Conservation (phyloP, 2,329 filamentous ascomycete species). For the Aspergillus amoenus region DNA sequence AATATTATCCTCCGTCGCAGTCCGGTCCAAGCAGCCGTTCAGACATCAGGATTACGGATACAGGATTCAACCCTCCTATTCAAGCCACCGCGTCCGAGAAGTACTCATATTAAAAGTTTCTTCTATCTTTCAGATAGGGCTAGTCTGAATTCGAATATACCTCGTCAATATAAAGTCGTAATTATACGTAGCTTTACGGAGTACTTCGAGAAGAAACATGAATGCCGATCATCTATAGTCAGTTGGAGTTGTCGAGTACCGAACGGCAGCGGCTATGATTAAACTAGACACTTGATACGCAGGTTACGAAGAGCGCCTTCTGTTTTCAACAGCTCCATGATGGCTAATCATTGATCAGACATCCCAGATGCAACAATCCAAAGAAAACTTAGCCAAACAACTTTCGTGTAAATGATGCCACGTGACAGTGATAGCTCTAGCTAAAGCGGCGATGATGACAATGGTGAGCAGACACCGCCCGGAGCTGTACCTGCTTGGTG, state of each 20-base stretch:
- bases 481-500: background rate
- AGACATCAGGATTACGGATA: background rate
- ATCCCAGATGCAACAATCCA: background rate
- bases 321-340: background rate
- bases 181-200: background rate
- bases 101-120: too few relatives aligned
- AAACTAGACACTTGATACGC: background rate
- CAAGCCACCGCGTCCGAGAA: too few relatives aligned
- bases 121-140: too few relatives aligned
- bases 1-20: background rate
- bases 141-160: too few relatives aligned
- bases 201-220: background rate
- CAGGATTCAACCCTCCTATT: background rate
- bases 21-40: background rate
- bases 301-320: background rate
- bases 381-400: background rate
- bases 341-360: background rate
- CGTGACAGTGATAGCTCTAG: background rate
- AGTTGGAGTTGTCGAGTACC: background rate
- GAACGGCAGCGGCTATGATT: background rate
- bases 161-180: background rate
- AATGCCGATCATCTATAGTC: background rate
- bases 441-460: slow-evolving; percentile 1
- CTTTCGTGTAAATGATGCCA: background rate
- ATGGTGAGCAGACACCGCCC: background rate